A percentile compares a stretch with the other conserved stretches of the same genome.
Conservation (phyloP, 192 early-diverging fungal species). For the Backusella macrospora region DNA sequence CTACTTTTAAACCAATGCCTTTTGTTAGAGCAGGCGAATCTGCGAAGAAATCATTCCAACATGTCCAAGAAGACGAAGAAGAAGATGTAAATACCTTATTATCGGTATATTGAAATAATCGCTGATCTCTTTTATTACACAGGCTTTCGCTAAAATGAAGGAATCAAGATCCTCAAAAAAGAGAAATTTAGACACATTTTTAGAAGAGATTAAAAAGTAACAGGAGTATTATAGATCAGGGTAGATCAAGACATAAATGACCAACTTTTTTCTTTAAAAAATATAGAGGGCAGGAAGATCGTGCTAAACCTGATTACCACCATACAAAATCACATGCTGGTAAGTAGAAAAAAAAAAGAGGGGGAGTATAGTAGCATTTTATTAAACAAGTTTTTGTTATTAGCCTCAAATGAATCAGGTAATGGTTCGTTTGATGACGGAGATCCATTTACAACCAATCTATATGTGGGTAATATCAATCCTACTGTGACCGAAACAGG, state of each 20-base stretch:
- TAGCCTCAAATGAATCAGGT: neutral
- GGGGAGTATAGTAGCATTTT: neutral
- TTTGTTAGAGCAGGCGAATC: conserved; percentile 40
- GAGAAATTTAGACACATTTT: conserved; percentile 81
- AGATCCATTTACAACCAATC: conserved; percentile 79
- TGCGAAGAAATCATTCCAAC: neutral
- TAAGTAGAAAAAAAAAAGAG: neutral
- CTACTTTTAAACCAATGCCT: conserved; percentile 35
- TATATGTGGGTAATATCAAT: conserved; percentile 83
- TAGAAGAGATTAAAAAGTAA: conserved; percentile 82
- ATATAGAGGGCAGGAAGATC: conserved; percentile 64
- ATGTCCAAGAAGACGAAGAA: conserved; percentile 18
- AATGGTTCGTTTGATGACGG: conserved; percentile 72
- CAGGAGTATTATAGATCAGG: too few species aligned
- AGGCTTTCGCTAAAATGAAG: conserved; percentile 20
- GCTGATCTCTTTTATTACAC: neutral
- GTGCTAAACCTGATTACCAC: conserved; percentile 49
- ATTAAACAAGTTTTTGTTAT: neutral
- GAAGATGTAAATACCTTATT: conserved; percentile 27
- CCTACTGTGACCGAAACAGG: conserved; percentile 70
- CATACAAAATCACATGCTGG: conserved; percentile 38
- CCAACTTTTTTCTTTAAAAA: neutral
- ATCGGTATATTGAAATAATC: neutral
- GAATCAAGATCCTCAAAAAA: conserved; percentile 61
- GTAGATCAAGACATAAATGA: neutral